Base-by-base conservation (phyloP, 352 stramenopile genomes). In the Phytophthora gonapodyides region DNA sequence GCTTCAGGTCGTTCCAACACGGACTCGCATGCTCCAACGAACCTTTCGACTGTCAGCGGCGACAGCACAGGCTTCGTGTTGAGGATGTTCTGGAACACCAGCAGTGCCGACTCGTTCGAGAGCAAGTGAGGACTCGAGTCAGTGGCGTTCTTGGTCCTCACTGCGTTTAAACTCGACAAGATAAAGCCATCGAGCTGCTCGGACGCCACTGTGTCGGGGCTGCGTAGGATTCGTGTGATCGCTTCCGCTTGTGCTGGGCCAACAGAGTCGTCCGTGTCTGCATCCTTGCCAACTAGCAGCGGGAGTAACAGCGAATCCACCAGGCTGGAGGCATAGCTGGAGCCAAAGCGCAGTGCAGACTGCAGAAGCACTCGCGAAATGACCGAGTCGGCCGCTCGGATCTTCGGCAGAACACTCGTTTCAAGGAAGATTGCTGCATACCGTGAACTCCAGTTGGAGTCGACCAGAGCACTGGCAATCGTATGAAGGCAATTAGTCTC, bases 291-390 rank as follows among this genome's bases (percentile, higher is more conserved):
- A 13, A 77, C 54, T 5, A 90, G 57, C 8, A 93, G 43, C 7
- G 80, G 84, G 5, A 88, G 52, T 24, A 93, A 55, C 4, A 93
- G 48, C 27, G 78, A 78, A 13, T 87, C 75, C 52, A 86, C 21
- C 17, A 93, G 69, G 0, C 67, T 69, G 4, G 40, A 42, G 13
- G 56, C 47, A 52, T 89, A 91, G 16, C 51, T 73, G 40, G 84
- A 75, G 3, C 64, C 64, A 42, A 87, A 93, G 8, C 77, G 52
- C 12, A 91, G 57, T 21, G 67, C 69, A 1, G 81, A 82, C 57
- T 88, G 84, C 12, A 93, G 61, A 12, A 93, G 60, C 33, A 90
- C 64, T 6, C 84, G 81, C n/a, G 84, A 90, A 57, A 93, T 93
- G 8, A 91, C 81, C 0, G 80, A 89, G 1, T 80, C 55, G 37